Conservation (phyloP, 1,284 basidiomycete genomes). For the Cryptococcus wingfieldii region DNA sequence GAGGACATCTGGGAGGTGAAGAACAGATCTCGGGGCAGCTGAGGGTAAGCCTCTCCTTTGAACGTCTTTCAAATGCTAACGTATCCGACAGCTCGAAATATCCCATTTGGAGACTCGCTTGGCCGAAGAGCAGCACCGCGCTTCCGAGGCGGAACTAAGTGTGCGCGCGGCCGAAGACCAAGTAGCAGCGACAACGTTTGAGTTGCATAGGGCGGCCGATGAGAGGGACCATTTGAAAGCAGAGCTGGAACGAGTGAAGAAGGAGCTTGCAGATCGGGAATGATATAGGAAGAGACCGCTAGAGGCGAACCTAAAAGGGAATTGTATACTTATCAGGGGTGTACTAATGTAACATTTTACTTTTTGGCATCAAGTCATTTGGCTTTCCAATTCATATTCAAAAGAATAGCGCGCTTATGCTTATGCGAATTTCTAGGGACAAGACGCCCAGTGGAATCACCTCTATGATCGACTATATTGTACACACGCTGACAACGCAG, state of each 20-base stretch:
- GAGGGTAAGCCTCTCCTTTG: constrained; percentile 7
- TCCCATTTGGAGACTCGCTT: constrained; percentile 16
- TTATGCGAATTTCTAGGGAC: too few relatives aligned
- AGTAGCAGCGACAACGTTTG: constrained; percentile 34
- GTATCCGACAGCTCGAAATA: constrained; percentile 21
- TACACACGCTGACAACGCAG: too few relatives aligned
- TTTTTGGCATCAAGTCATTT: too few relatives aligned
- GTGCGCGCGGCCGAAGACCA: constrained; percentile 45
- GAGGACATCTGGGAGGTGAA: constrained; percentile 24
- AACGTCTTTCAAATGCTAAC: neutral
- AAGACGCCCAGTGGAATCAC: too few relatives aligned
- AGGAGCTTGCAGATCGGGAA: too few relatives aligned
- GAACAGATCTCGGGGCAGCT: constrained; percentile 16
- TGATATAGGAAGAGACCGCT: too few relatives aligned
- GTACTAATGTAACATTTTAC: too few relatives aligned
- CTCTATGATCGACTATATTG: too few relatives aligned
- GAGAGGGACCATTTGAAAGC: constrained; percentile 40
- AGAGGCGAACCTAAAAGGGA: too few relatives aligned
- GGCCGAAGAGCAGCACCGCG: constrained; percentile 30
- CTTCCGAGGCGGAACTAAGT: constrained; percentile 32
- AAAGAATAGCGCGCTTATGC: too few relatives aligned
- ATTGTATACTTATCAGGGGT: too few relatives aligned
- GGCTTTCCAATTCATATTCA: too few relatives aligned
- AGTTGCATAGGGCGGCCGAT: constrained; percentile 38
- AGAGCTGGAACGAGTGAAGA: neutral